Base-by-base conservation (phyloP, 805 yeast species). In the Alloascoidea hylecoeti region DNA sequence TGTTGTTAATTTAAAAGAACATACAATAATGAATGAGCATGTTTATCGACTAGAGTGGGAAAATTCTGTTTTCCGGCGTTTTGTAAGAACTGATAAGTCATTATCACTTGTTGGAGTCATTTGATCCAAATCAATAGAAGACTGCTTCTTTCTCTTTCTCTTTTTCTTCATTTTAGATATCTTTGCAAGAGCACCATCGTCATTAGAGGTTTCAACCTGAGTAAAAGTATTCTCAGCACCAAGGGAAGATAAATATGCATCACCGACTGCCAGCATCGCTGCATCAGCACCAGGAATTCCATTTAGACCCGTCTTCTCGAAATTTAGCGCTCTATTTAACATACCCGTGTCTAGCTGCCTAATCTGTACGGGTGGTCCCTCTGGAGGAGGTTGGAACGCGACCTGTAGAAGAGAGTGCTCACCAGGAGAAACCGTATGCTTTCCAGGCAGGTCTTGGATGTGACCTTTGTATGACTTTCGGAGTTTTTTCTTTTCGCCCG, bases 391-490 rank as follows among this genome's bases (percentile, higher is more conserved):
- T 17, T 40, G 42, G 35, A 43, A 38, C 4, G 48, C 19, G 18
- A 44, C 38, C 3, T 44, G 44, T 18, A 49, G 40, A 13, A 46
- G 19, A 17, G 47, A 43, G 30, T 45, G 51, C 28, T 47, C 51
- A 3, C 52, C 48, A 3, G 50, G 39, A 39, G 67, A 62, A 42
- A 62, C 49, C 42, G 60, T 44, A 51, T 64, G 55, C 55, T 63
- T 46, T 46, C 72, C 96, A 0, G 95, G 82, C 18, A 92, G 61
- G 47, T 88, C 96, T 30, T 70, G 66, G 12, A 92, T 80, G 53
- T 89, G 97, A 45, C 88, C 86, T 56, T 92, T 92, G 60, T 92
- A 92, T 0, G 96, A 85, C 58, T 92, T 92, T 49, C 98, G 70
- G 39, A 92, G 68, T 58, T 92, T 92, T 30, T 86, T 86, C 39